These are phyloP conservation scores for Leccinum disarticulatum DNA, from an alignment of 768 basidiomycete genomes.

Conservation along the genomic window DNA sequence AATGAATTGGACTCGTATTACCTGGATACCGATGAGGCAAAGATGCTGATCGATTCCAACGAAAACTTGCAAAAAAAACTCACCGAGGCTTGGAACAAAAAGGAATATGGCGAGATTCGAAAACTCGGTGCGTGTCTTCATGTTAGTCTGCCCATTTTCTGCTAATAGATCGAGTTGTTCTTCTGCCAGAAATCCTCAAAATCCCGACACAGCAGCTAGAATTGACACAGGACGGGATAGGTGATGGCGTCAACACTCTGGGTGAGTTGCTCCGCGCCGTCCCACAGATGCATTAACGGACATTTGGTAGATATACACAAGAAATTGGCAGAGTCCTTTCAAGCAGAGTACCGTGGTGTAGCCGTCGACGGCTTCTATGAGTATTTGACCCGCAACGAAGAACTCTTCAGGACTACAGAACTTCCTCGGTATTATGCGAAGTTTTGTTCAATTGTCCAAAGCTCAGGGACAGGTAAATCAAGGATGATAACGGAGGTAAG, in stretches of 20 bases:
- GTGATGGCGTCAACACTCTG: too few relatives aligned
- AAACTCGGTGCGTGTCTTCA: background rate
- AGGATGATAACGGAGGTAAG: slow-evolving; percentile 14
- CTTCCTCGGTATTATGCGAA: slow-evolving; percentile 5
- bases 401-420: background rate
- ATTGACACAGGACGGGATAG: too few relatives aligned
- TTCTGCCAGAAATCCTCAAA: background rate
- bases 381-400: slow-evolving; percentile 15
- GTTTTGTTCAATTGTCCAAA: slow-evolving; percentile 12
- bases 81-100: background rate
- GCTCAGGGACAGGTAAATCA: slow-evolving; percentile 15
- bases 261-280: background rate
- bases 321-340: background rate
- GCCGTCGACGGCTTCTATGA: slow-evolving; percentile 20
- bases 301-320: background rate
- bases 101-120: background rate
- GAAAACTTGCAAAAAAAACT: background rate
- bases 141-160: too few relatives aligned
- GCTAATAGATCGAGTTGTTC: too few relatives aligned
- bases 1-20: background rate
- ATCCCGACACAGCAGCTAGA: background rate
- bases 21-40: background rate
- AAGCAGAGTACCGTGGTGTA: background rate
- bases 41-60: background rate
- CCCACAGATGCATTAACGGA: background rate